Base-by-base conservation (phyloP, 108 stramenopile genomes). In the Cyclostephanos invisitatus region DNA sequence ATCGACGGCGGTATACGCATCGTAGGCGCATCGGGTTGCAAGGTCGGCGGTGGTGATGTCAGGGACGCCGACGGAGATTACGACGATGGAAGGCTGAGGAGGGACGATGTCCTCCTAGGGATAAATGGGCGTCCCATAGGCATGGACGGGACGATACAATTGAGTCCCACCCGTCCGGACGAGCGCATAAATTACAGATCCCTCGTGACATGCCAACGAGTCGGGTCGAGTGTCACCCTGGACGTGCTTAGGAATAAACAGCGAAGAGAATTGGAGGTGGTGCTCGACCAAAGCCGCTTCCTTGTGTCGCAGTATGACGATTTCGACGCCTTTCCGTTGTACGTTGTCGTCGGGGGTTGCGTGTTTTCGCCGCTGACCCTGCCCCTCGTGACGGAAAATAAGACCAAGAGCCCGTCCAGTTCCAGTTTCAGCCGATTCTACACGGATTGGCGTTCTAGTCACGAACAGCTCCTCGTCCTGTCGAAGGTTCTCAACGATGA, bases 81-180 rank as follows among this genome's bases (percentile, higher is more conserved):
- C 37, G 55, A 25, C 9, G 66, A 25, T 46, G 67, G 55, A 29
- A 53, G 21, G 36, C 70, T 80, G n/a, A 48, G 70, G 47, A 44
- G 48, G 35, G 73, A 79, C 42, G 82, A 83, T 62, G 82, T 83
- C 20, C 67, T 83, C 22, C 67, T 83, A 1, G 29, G 65, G 17
- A 75, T 83, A 14, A 65, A 79, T 25, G 62, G 68, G 0, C 66
- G 68, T 36, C 51, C 60, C 0, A 73, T 83, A 10, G 82, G 82
- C 15, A 56, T 67, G 36, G 82, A 83, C 75, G 82, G 78, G 20
- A 79, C 82, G 2, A 64, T 83, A 12, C 82, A 72, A 66, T 73
- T 83, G 0, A 71, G 69, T 5, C 57, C 73, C 36, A 73, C 70
- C 14, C 67, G 82, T 12, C 74, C 82, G 17, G 75, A 83, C 37